Percentiles rank a stretch among this genome's conserved stretches.
Evolutionary conservation across 2,329 filamentous ascomycete species (phyloP).

Genomic region (Fusarium sacchari): DNA sequence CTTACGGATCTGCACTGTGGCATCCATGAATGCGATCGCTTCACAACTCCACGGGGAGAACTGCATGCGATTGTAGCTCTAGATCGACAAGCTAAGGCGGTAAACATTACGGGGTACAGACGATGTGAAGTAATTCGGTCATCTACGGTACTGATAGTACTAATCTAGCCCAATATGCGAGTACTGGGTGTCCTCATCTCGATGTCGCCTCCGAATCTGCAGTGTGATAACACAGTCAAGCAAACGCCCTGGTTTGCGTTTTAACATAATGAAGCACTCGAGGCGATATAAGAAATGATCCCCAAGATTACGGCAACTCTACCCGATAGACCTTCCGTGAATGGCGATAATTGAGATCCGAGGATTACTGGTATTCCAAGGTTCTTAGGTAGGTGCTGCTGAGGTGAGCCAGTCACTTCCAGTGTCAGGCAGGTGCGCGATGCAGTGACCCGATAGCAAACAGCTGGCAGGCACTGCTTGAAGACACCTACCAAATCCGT

Average conservation of each 20-base stretch:
- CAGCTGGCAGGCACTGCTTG: background rate
- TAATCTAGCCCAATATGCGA: accelerated
- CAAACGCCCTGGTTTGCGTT: background rate
- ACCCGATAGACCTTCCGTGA: accelerated
- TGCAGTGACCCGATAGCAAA: accelerated
- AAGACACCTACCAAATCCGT: accelerated
- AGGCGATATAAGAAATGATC: background rate
- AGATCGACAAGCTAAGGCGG: accelerated
- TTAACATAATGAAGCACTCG: background rate
- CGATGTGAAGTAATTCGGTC: accelerated
- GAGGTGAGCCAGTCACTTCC: background rate
- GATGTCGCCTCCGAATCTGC: accelerated
- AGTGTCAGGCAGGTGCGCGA: background rate
- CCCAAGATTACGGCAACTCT: accelerated
- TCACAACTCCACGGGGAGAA: background rate
- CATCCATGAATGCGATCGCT: background rate
- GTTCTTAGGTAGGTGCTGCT: accelerated
- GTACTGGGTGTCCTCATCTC: background rate
- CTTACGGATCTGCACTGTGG: background rate
- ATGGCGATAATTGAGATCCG: background rate
- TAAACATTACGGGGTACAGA: accelerated
- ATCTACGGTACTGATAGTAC: background rate
- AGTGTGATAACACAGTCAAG: accelerated
- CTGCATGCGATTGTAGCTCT: background rate
- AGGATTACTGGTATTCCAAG: accelerated